phyloP scores from a whole-genome alignment of 2,329 filamentous ascomycete genomes.

The Penicillium sp. region DNA sequence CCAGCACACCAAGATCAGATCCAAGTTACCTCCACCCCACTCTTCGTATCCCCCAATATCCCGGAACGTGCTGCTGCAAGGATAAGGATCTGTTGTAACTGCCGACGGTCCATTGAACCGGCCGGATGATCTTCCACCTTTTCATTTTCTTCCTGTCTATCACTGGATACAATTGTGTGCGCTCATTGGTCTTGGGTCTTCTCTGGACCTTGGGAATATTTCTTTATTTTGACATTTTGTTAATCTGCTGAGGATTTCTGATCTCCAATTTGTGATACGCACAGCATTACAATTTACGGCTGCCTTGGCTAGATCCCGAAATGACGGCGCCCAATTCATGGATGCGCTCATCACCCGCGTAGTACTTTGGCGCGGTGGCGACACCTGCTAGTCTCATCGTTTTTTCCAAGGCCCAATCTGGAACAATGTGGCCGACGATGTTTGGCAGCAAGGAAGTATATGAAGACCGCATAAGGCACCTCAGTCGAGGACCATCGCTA shows the following conservation, averaged over 20 bases:
- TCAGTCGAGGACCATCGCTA: constrained; percentile 3
- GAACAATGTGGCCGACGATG: constrained; percentile 12
- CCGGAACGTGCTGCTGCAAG: constrained; percentile 28
- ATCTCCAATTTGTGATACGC: constrained; percentile 9
- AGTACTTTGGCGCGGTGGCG: constrained; percentile 27
- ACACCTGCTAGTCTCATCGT: constrained; percentile 12
- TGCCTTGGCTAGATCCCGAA: constrained; percentile 18
- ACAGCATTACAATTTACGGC: constrained; percentile 5
- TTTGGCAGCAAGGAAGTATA: constrained; percentile 19
- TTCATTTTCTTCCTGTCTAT: constrained; percentile 4
- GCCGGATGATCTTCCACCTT: constrained; percentile 15
- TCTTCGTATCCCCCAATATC: constrained; percentile 10
- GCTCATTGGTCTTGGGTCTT: neutral
- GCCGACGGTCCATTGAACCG: constrained; percentile 11
- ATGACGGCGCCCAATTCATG: constrained; percentile 19
- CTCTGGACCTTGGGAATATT: neutral
- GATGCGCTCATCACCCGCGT: constrained; percentile 13
- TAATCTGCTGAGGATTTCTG: neutral
- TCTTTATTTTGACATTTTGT: neutral
- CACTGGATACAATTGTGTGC: neutral
- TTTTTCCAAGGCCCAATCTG: constrained; percentile 7
- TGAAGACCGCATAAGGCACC: constrained; percentile 18
- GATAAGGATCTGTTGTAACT: constrained; percentile 25
- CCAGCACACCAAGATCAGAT: neutral
- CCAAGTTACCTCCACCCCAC: constrained; percentile 9